Evolutionary conservation across 2,329 filamentous ascomycete genomes (phyloP).

Genomic region (Claviceps arundinis): DNA sequence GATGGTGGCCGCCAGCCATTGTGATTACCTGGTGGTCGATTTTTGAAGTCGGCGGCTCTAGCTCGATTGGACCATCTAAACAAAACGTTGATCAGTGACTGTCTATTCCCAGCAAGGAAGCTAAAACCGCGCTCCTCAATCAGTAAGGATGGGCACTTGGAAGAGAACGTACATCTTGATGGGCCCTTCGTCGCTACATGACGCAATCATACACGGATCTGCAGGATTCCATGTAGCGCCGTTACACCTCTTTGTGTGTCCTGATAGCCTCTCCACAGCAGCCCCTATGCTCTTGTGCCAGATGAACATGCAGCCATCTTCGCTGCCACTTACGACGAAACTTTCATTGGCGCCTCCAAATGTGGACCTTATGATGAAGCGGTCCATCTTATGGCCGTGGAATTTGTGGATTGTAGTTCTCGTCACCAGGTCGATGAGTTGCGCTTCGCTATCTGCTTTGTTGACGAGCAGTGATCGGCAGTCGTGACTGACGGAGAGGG

Average conservation of each 20-base stretch:
- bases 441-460: conserved; percentile 61
- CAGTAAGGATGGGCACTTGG: not conserved
- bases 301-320: conserved; percentile 66
- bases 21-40: conserved; percentile 4
- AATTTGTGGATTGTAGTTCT: conserved; percentile 62
- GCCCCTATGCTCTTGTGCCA: conserved; percentile 80
- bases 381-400: conserved; percentile 58
- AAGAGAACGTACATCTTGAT: conserved; percentile 64
- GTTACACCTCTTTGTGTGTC: conserved; percentile 66
- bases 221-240: conserved; percentile 79
- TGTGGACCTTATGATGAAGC: conserved; percentile 66
- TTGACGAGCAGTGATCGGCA: conserved; percentile 75
- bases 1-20: conserved; percentile 10
- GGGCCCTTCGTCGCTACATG: conserved; percentile 74
- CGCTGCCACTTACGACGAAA: conserved; percentile 83
- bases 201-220: conserved; percentile 74
- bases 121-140: too few species aligned
- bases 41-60: conserved; percentile 10
- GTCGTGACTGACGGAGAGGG: conserved; percentile 68
- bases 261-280: conserved; percentile 62
- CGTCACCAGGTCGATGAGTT: conserved; percentile 64
- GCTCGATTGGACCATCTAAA: conserved; percentile 10
- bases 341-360: conserved; percentile 88
- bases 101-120: too few species aligned
- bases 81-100: not conserved